A percentile compares a stretch with the other conserved stretches of the same genome.
These are phyloP conservation scores for Patellifolia procumbens DNA, from an alignment of 179 eudicot genomes.

Conservation along the genomic window DNA sequence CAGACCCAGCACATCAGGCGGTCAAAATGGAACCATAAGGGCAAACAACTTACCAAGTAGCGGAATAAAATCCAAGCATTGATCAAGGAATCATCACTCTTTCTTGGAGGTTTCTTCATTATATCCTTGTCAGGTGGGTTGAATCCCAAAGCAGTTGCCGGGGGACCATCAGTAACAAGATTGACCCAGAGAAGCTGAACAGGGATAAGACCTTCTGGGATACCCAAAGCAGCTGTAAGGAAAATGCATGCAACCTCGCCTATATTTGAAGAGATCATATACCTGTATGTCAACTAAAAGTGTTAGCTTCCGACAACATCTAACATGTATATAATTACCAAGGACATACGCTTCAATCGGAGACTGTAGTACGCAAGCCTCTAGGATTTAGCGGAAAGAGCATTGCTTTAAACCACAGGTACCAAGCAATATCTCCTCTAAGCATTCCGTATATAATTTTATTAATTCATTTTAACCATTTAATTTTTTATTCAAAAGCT, in stretches of 20 bases:
- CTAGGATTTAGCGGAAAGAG: not conserved
- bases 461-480: no score
- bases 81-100: slow-evolving; percentile 85
- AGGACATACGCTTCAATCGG: not conserved
- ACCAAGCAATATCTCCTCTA: not conserved
- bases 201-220: slow-evolving; percentile 94
- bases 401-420: not conserved
- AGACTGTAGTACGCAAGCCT: not conserved
- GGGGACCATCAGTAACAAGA: slow-evolving; percentile 98
- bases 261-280: slow-evolving; percentile 96
- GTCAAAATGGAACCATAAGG: not conserved
- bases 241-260: slow-evolving; percentile 92
- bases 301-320: not conserved
- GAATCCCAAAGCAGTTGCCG: slow-evolving; percentile 97
- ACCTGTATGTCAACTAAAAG: slow-evolving; percentile 46
- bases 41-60: slow-evolving; percentile 56
- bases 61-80: slow-evolving; percentile 91
- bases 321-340: not conserved
- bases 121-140: slow-evolving; percentile 94
- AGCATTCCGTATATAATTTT: no score
- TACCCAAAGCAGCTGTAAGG: slow-evolving; percentile 88
- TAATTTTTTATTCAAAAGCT: no score
- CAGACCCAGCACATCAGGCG: not conserved
- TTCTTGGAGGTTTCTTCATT: slow-evolving; percentile 90
- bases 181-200: slow-evolving; percentile 99